Conservation (phyloP, 768 basidiomycete genomes). For the Cystobasidium ongulense region DNA sequence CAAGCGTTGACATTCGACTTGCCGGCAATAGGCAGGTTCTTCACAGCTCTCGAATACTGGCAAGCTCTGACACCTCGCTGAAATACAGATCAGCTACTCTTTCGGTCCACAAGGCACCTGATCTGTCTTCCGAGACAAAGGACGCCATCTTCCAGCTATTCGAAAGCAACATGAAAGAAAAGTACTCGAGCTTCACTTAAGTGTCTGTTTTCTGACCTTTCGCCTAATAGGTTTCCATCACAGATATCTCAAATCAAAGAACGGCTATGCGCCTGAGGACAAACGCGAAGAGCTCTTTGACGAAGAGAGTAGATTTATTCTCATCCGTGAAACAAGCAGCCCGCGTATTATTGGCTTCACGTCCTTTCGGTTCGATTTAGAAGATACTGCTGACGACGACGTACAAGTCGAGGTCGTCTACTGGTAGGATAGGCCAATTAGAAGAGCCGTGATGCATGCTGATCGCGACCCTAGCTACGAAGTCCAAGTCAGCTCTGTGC, state of each 20-base stretch:
- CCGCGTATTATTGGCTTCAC: conserved; percentile 47
- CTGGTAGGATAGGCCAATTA: conserved; percentile 51
- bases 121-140: conserved; percentile 39
- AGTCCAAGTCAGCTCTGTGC: conserved; percentile 54
- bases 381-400: conserved; percentile 46
- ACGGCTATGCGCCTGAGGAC: conserved; percentile 58
- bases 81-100: neutral
- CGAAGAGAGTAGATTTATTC: conserved; percentile 55
- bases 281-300: conserved; percentile 61
- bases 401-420: conserved; percentile 54
- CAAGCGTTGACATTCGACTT: neutral
- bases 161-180: conserved; percentile 56
- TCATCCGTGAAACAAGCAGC: conserved; percentile 43
- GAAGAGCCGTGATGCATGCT: neutral
- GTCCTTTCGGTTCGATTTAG: conserved; percentile 68
- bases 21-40: neutral
- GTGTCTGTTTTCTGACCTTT: neutral
- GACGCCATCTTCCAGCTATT: conserved; percentile 53
- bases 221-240: too few relatives aligned
- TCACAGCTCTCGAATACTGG: too few relatives aligned
- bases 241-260: conserved; percentile 56
- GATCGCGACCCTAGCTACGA: conserved; percentile 57
- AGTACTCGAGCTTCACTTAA: conserved; percentile 42
- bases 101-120: neutral
- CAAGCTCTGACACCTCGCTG: too few relatives aligned